Conservation (phyloP, 176 grass and related monocot genomes). For the Guadua angustifolia region DNA sequence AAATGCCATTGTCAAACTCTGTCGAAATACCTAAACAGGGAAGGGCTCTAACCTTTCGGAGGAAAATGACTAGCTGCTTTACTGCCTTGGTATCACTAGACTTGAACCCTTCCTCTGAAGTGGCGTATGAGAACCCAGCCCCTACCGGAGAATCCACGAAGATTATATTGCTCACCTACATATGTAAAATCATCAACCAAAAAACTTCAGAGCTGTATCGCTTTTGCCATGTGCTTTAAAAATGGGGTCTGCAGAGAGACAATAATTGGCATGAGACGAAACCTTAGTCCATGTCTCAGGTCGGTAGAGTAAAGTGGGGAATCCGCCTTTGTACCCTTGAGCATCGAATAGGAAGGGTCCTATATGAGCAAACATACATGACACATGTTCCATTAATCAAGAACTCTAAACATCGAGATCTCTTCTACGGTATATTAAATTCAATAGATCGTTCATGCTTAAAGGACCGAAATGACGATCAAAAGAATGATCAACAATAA, state of each 20-base stretch:
- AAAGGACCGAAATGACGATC: no score
- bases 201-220: not conserved
- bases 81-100: conserved; percentile 43
- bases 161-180: conserved; percentile 57
- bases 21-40: not conserved
- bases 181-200: not conserved
- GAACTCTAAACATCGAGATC: no score
- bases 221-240: not conserved
- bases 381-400: no score
- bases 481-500: no score
- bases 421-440: no score
- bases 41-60: conserved; percentile 51
- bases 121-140: conserved; percentile 58
- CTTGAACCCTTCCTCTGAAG: conserved; percentile 21
- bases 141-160: conserved; percentile 62
- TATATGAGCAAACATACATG: not conserved
- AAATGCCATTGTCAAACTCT: no score
- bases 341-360: conserved; percentile 45
- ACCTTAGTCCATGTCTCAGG: conserved; percentile 59
- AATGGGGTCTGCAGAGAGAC: not conserved
- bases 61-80: conserved; percentile 40
- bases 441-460: no score
- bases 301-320: conserved; percentile 43
- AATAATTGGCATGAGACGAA: not conserved
- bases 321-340: conserved; percentile 24